Conservation (phyloP, 768 basidiomycete species). For the Lactarius indigo region DNA sequence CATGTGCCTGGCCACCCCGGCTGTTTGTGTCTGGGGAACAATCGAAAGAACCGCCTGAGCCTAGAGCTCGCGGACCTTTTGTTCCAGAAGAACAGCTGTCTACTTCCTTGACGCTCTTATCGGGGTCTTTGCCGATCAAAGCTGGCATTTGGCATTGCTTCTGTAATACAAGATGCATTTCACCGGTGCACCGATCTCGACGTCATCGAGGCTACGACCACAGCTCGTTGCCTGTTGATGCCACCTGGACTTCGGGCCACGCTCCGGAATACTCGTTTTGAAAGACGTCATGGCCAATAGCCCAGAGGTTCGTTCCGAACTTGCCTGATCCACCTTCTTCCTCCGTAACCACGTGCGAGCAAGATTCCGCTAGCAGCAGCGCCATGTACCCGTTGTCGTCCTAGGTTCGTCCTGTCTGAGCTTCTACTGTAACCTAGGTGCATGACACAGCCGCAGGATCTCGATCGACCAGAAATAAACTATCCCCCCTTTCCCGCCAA, state of each 20-base stretch:
- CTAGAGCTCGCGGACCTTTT: background rate
- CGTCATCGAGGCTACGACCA: background rate
- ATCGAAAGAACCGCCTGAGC: background rate
- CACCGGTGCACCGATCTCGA: background rate
- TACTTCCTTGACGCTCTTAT: background rate
- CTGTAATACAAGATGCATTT: background rate
- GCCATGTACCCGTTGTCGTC: background rate
- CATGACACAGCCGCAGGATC: background rate
- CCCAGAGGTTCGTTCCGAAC: background rate
- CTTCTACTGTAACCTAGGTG: background rate
- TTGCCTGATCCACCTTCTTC: conserved; percentile 16
- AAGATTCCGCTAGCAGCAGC: background rate
- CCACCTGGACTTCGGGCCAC: conserved; percentile 1
- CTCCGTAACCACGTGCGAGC: conserved; percentile 6
- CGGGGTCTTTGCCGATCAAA: conserved; percentile 6
- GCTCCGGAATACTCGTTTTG: background rate
- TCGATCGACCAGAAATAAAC: background rate
- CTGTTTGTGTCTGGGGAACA: background rate
- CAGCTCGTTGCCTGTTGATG: background rate
- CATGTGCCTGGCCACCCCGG: background rate
- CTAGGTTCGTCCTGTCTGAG: background rate
- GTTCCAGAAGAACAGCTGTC: background rate
- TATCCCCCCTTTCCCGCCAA: background rate
- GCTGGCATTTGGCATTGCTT: background rate
- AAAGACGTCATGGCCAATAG: conserved; percentile 11